A percentile compares a stretch with the other conserved stretches of the same genome.
Evolutionary conservation across 2,329 filamentous ascomycete species (phyloP).

Genomic region (Tolypocladium tropicale): DNA sequence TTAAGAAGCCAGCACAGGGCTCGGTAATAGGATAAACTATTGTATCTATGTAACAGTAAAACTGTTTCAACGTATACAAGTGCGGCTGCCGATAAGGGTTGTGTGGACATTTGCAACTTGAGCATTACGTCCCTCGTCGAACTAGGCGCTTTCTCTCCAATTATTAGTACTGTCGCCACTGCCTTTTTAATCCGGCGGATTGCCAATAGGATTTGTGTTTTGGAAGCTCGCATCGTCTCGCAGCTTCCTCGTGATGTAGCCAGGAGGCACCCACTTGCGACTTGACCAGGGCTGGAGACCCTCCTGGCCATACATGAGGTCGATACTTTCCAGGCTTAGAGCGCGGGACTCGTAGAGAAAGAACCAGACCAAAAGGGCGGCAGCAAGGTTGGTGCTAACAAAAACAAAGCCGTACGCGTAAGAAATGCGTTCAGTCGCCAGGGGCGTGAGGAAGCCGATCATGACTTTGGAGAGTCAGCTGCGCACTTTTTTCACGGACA

Average conservation of each 20-base stretch:
- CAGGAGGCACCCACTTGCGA: conserved; percentile 37
- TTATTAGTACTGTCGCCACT: too few species aligned
- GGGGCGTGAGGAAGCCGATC: conserved; percentile 57
- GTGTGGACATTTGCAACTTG: too few species aligned
- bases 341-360: conserved; percentile 57
- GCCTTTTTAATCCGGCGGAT: too few species aligned
- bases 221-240: conserved; percentile 19
- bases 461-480: too few species aligned
- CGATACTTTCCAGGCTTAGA: conserved; percentile 60
- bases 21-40: too few species aligned
- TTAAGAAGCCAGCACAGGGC: too few species aligned
- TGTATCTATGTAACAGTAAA: not conserved
- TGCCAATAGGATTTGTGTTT: too few species aligned
- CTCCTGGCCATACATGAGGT: conserved; percentile 55
- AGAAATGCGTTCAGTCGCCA: conserved; percentile 50
- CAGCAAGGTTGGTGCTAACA: conserved; percentile 49
- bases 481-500: too few species aligned
- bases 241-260: conserved; percentile 29
- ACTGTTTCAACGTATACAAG: not conserved
- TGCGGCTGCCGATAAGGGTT: too few species aligned
- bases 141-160: conserved; percentile 1
- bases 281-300: conserved; percentile 52
- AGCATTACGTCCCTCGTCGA: too few species aligned
- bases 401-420: conserved; percentile 59
- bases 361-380: conserved; percentile 53